Base-by-base conservation (phyloP, 2,329 filamentous ascomycete genomes). In the Stagonosporopsis tanaceti region DNA sequence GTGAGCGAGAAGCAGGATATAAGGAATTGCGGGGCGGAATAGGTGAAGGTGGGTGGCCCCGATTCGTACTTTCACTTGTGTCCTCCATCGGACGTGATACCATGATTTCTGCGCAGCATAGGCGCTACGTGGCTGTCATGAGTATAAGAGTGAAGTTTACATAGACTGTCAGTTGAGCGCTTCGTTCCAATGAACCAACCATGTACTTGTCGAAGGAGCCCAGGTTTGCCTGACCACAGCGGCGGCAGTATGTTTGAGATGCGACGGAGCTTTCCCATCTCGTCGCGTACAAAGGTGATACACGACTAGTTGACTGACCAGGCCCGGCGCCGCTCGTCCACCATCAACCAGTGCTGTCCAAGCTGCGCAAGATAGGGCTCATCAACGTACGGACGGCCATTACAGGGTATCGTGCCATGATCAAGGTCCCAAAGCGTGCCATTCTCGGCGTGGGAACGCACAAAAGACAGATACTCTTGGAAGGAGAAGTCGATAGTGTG, bases 401-500 rank as follows among this genome's bases (percentile, higher is more conserved):
- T 59, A 11, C 56, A 59, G 24, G 56, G 46, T 14, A 59, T 54
- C 2, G 56, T 59, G 12, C 46, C 56, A 14, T 50, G n/a, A 32
- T 59, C 56, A 17, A 59, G 28, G 15, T 32, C 17, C 68, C 68
- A 70, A 25, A 71, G 44, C 4, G 64, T 76, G n/a, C 79, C 80
- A 37, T 74, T 68, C 56, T 82, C 60, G 4, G 79, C 77, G 22
- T 73, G 75, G 11, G 72, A 69, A 59, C 69, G 78, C n/a, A 80
- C 74, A 74, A 77, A 81, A 3, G 70, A 59, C 52, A 78, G 76
- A 51, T 81, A 80, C 42, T 78, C 54, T 58, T 77, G 70, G 11
- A 64, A 64, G 1, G 66, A 61, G 39, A 79, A 77, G 52, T 80
- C 77, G 4, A 74, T 75, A 42, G 78, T 77, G 57, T 76, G 79